Percentiles rank a stretch among this genome's conserved stretches.
Evolutionary conservation across 2,329 filamentous ascomycete genomes (phyloP).

Genomic region (Sporothrix luriei): DNA sequence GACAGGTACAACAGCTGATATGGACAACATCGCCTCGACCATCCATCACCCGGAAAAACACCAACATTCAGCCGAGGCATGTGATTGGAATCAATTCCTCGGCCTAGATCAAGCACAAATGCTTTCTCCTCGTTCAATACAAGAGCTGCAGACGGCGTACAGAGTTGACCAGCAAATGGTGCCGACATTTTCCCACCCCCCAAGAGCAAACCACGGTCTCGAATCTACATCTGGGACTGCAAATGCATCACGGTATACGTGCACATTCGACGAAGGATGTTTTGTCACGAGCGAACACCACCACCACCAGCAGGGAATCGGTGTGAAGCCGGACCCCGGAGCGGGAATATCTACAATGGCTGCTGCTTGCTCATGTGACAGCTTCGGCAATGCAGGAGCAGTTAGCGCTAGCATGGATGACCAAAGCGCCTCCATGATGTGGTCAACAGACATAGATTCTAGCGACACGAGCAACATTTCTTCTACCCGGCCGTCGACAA

Average conservation of each 20-base stretch:
- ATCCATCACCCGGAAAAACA: not conserved
- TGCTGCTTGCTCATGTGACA: slow-evolving; percentile 16
- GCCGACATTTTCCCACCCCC: slow-evolving; percentile 2
- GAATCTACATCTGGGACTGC: not conserved
- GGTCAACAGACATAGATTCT: slow-evolving; percentile 29
- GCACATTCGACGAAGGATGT: slow-evolving; percentile 15
- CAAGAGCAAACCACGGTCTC: not conserved
- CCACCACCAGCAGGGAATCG: slow-evolving; percentile 24
- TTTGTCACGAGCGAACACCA: slow-evolving; percentile 21
- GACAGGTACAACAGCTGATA: not conserved
- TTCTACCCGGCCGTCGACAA: slow-evolving; percentile 28
- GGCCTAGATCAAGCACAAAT: not conserved
- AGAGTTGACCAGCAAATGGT: not conserved
- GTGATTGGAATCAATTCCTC: slow-evolving; percentile 25
- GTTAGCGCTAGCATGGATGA: slow-evolving; percentile 9
- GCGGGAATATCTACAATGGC: not conserved
- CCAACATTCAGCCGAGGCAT: not conserved
- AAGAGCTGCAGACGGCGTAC: not conserved
- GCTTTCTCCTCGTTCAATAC: not conserved
- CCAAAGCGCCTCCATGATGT: slow-evolving; percentile 26
- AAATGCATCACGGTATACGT: not conserved
- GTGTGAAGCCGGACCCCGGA: not conserved
- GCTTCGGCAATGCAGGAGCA: not conserved
- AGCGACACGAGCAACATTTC: slow-evolving; percentile 28
- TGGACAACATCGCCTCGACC: not conserved